Base-by-base conservation (phyloP, 1,284 basidiomycete species). In the Apiotrichum gamsii region DNA sequence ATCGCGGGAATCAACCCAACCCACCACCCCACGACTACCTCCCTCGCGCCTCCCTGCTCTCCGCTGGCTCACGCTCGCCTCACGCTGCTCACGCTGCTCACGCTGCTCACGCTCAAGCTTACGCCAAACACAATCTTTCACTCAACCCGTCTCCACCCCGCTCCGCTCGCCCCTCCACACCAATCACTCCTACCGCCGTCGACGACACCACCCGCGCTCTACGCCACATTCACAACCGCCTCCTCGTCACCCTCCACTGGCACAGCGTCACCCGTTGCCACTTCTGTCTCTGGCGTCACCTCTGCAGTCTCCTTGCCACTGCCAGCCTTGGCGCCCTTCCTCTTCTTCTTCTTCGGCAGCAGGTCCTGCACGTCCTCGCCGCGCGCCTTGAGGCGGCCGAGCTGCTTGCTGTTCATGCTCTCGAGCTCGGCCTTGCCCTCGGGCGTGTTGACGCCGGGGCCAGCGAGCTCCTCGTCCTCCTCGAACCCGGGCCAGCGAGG, bases 401-500 rank as follows among this genome's bases (percentile, higher is more conserved):
- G 49, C 33, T 59, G 51, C 45, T 61, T 61, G 13, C 32, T 16
- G n/a, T 59, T 57, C 25, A 65, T 62, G 58, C 20, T 61, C 57
- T 15, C 21, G 36, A 5, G 57, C 56, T 38, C 54, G 61, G 0
- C 36, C 38, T 32, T 30, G 28, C n/a, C 15, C 15, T 20, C 45
- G 25, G 25, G 25, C 25, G 25, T 28, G 25, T 28, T 28, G 8
- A 28, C 25, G 8, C 30, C 35, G 16, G 45, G 42, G 24, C 51
- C 55, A 3, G 51, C 55, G 8, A 53, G 53, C 29, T 67, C 69
- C 20, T 67, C 67, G 45, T 70, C 71, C 45, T 71, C 71, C 45
- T 72, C 70, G 21, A 66, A 55, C 1, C 69, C 67, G 14, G 63
- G 63, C 69, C 70, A 72, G 49, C 67, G 61, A 9, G 71, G 71